A percentile compares a stretch with the other conserved stretches of the same genome.
phyloP scores from a whole-genome alignment of 495 filamentous ascomycete genomes.

The Oidiodendron maius region DNA sequence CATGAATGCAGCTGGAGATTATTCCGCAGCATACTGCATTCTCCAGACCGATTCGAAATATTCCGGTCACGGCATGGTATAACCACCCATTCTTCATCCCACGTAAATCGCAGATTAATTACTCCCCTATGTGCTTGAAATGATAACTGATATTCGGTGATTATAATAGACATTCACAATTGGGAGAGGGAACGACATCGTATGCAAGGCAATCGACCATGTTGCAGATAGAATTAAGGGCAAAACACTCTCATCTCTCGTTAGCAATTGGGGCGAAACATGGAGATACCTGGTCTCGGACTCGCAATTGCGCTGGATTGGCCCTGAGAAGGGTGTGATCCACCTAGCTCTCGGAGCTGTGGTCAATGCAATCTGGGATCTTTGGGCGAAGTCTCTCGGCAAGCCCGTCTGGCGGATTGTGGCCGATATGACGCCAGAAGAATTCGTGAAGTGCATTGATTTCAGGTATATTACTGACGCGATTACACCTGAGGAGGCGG shows the following conservation, averaged over 20 bases:
- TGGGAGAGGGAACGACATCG: slow-evolving; percentile 90
- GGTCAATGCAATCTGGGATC: slow-evolving; percentile 91
- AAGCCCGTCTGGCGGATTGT: slow-evolving; percentile 92
- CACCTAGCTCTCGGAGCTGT: slow-evolving; percentile 87
- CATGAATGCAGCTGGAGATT: slow-evolving; percentile 94
- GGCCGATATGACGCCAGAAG: slow-evolving; percentile 80
- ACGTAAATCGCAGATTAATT: too few species aligned
- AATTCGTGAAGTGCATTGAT: slow-evolving; percentile 83
- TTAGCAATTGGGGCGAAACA: slow-evolving; percentile 77
- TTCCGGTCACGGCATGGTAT: slow-evolving; percentile 84
- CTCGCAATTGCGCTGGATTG: slow-evolving; percentile 89
- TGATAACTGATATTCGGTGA: too few species aligned
- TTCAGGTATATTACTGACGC: slow-evolving; percentile 93
- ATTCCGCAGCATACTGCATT: slow-evolving; percentile 89
- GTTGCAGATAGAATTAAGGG: slow-evolving; percentile 66
- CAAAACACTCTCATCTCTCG: slow-evolving; percentile 68
- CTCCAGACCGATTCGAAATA: slow-evolving; percentile 69
- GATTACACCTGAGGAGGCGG: slow-evolving; percentile 79
- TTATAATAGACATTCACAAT: slow-evolving; percentile 81
- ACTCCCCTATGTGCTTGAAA: too few species aligned
- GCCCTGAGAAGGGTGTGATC: slow-evolving; percentile 91
- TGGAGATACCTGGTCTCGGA: slow-evolving; percentile 90
- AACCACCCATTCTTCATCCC: slow-evolving; percentile 8
- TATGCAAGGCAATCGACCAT: slow-evolving; percentile 76
- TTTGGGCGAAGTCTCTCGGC: slow-evolving; percentile 80